phyloP scores from a whole-genome alignment of 208 protist genomes.

The Acanthamoeba lenticulata region DNA sequence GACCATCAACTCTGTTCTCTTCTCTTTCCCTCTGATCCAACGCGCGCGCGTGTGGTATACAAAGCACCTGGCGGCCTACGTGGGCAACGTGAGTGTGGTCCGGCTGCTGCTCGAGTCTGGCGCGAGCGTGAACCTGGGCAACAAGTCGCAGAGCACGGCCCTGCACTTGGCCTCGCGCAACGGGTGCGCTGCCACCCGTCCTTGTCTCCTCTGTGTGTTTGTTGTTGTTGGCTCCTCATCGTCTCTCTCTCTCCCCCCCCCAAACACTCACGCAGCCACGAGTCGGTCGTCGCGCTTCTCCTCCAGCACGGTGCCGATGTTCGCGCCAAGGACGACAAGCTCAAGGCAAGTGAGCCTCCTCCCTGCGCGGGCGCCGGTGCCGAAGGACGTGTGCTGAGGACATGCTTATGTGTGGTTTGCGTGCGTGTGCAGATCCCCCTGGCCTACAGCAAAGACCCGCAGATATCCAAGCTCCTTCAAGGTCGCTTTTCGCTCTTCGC shows the following conservation, averaged over 20 bases:
- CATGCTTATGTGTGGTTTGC: neutral
- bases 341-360: neutral
- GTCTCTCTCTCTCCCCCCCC: too few relatives aligned
- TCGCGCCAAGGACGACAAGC: neutral
- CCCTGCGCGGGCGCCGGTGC: neutral
- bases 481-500: neutral
- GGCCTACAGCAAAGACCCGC: neutral
- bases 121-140: neutral
- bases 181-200: neutral
- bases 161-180: neutral
- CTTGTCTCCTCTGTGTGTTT: neutral
- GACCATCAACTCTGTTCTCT: neutral
- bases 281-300: neutral
- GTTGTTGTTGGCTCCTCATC: neutral
- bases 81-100: conserved; percentile 16
- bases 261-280: neutral
- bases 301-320: conserved; percentile 1
- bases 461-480: conserved; percentile 1
- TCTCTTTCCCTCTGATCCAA: neutral
- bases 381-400: neutral
- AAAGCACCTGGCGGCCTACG: conserved; percentile 12
- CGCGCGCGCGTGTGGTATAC: neutral
- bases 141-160: conserved; percentile 4
- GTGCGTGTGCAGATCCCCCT: neutral
- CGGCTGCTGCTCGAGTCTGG: neutral